phyloP scores from a whole-genome alignment of 352 stramenopile species.

The Phytophthora ramorum region DNA sequence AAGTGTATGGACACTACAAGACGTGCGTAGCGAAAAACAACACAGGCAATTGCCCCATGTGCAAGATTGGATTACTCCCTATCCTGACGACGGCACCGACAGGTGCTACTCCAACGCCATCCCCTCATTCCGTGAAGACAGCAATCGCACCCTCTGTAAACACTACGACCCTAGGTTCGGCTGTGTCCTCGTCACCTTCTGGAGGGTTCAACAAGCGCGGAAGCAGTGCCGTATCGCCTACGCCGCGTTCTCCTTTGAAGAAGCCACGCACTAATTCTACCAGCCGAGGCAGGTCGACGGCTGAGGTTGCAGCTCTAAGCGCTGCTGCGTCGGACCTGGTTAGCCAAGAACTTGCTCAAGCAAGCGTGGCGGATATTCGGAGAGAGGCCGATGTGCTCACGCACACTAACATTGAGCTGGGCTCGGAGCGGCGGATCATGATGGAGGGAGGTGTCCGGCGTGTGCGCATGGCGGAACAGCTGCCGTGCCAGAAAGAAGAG shows the following conservation, averaged over 20 bases:
- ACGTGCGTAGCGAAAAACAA: conserved; percentile 82
- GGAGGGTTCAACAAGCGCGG: conserved; percentile 54
- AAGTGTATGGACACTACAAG: conserved; percentile 88
- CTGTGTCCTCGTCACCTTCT: conserved; percentile 46
- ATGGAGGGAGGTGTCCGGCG: conserved; percentile 60
- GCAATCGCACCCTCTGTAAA: conserved; percentile 13
- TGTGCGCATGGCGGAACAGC: conserved; percentile 48
- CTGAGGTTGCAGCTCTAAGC: conserved; percentile 39
- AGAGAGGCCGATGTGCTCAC: conserved; percentile 87
- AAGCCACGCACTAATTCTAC: conserved; percentile 65
- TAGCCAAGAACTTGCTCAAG: conserved; percentile 64
- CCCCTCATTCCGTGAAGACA: conserved; percentile 34
- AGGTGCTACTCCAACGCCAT: conserved; percentile 28
- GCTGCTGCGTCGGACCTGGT: conserved; percentile 35
- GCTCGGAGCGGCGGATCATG: conserved; percentile 80
- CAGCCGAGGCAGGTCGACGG: conserved; percentile 40
- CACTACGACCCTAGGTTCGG: conserved; percentile 12
- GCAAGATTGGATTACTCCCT: conserved; percentile 78
- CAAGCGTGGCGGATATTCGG: conserved; percentile 74
- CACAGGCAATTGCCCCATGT: conserved; percentile 84
- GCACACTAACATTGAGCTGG: conserved; percentile 82
- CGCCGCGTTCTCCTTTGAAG: conserved; percentile 79
- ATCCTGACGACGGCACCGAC: conserved; percentile 46
- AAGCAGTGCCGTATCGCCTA: conserved; percentile 61
- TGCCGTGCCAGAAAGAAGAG: conserved; percentile 77